Evolutionary conservation across 768 basidiomycete species (phyloP).

Genomic region (Paxillus ammoniavirescens): DNA sequence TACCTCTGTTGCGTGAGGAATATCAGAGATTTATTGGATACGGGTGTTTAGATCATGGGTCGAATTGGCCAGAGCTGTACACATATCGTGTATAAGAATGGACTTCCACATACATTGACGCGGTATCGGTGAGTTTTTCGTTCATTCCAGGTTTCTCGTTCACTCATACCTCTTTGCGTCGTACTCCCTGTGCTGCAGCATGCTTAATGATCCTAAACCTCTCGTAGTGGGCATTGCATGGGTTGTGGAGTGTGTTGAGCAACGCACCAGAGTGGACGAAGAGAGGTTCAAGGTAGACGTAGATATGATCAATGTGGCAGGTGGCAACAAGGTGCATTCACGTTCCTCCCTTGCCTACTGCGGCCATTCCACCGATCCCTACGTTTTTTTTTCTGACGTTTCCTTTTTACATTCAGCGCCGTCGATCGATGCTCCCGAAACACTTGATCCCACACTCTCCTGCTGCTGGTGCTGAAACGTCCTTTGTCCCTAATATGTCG

Average conservation of each 20-base stretch:
- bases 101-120: constrained; percentile 67
- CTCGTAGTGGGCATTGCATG: constrained; percentile 81
- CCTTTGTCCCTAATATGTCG: constrained; percentile 13
- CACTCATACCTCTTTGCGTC: neutral
- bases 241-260: constrained; percentile 86
- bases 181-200: constrained; percentile 31
- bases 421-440: constrained; percentile 72
- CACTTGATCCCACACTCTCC: constrained; percentile 40
- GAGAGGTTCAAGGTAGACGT: constrained; percentile 63
- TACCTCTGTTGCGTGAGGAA: neutral
- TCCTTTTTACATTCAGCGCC: constrained; percentile 47
- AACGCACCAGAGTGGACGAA: constrained; percentile 62
- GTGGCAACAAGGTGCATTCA: constrained; percentile 56
- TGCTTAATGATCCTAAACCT: constrained; percentile 68
- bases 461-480: constrained; percentile 5
- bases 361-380: neutral
- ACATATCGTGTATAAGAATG: constrained; percentile 86
- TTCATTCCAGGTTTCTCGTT: neutral
- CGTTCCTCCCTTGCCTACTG: neutral
- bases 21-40: neutral
- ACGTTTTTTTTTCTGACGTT: neutral
- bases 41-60: constrained; percentile 48
- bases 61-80: constrained; percentile 74
- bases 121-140: constrained; percentile 57
- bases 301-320: constrained; percentile 53